Percentiles rank a stretch among this genome's conserved stretches.
These are phyloP conservation scores for Xylaria sp. DNA, from an alignment of 2,329 filamentous ascomycete species.

Conservation along the genomic window DNA sequence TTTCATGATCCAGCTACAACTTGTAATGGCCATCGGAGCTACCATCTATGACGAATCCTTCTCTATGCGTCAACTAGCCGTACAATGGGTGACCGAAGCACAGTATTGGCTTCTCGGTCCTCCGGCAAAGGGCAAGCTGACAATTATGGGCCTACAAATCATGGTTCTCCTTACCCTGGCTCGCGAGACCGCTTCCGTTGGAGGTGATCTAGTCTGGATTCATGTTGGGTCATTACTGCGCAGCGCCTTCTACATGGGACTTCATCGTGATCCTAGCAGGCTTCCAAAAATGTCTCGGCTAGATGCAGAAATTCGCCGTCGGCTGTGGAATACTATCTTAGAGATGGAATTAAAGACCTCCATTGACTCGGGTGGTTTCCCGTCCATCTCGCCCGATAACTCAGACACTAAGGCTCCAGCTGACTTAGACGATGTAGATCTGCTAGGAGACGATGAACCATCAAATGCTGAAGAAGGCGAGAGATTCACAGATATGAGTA, in stretches of 20 bases:
- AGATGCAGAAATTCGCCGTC: conserved; percentile 63
- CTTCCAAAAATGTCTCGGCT: conserved; percentile 59
- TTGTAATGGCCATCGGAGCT: conserved; percentile 63
- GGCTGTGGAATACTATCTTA: conserved; percentile 66
- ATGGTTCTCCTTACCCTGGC: conserved; percentile 63
- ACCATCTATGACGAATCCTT: conserved; percentile 58
- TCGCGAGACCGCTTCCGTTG: conserved; percentile 58
- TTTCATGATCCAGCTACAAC: conserved; percentile 64
- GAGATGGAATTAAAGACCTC: conserved; percentile 64
- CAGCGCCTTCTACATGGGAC: conserved; percentile 66
- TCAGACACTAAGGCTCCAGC: conserved; percentile 62
- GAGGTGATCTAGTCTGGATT: conserved; percentile 63
- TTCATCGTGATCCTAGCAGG: conserved; percentile 65
- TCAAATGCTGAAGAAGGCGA: conserved; percentile 27
- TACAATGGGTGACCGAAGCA: conserved; percentile 63
- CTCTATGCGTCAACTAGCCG: conserved; percentile 55
- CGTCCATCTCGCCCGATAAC: conserved; percentile 57
- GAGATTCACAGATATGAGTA: conserved; percentile 59
- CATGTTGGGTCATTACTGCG: conserved; percentile 61
- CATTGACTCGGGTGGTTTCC: conserved; percentile 61
- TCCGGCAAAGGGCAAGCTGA: conserved; percentile 60
- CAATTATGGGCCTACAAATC: conserved; percentile 60
- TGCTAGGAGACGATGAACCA: conserved; percentile 54
- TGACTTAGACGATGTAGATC: conserved; percentile 63
- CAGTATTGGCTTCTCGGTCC: conserved; percentile 61